phyloP scores from a whole-genome alignment of 768 basidiomycete species.

The Amanita molliuscula region DNA sequence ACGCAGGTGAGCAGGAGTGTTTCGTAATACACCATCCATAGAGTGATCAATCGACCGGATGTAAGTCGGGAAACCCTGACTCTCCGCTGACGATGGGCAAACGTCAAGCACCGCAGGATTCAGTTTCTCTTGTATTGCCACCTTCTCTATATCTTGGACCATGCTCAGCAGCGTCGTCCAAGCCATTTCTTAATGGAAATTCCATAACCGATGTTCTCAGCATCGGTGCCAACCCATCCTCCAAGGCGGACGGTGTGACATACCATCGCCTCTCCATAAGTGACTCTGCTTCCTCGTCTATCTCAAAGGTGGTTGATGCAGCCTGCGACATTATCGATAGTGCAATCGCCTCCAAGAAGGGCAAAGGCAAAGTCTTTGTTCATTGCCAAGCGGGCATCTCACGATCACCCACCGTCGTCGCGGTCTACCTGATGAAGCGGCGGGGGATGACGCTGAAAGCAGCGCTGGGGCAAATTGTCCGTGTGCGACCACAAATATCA shows the following conservation, averaged over 20 bases:
- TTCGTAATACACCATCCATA: too few species aligned
- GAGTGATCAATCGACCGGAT: too few species aligned
- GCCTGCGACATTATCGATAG: conserved; percentile 22
- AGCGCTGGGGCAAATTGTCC: conserved; percentile 25
- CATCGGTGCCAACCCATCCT: conserved; percentile 24
- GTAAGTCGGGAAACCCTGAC: too few species aligned
- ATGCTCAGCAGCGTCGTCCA: conserved; percentile 25
- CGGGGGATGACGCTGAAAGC: conserved; percentile 24
- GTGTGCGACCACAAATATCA: conserved; percentile 23
- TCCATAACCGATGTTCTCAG: conserved; percentile 30
- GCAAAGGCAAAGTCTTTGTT: conserved; percentile 25
- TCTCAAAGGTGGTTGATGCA: conserved; percentile 15
- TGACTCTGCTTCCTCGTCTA: conserved; percentile 22
- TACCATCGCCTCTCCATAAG: conserved; percentile 29
- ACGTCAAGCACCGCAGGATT: neutral
- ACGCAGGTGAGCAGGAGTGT: too few species aligned
- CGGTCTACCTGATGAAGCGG: conserved; percentile 29
- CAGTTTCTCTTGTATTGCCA: conserved; percentile 15
- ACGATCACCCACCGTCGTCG: conserved; percentile 32
- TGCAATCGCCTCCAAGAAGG: conserved; percentile 14
- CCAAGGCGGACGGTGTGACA: conserved; percentile 17
- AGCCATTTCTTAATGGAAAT: conserved; percentile 21
- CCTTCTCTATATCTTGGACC: conserved; percentile 30
- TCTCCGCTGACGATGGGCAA: neutral
- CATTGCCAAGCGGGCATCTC: conserved; percentile 37